Conservation (phyloP, 192 early-diverging fungal genomes). For the Coemansia sp. region DNA sequence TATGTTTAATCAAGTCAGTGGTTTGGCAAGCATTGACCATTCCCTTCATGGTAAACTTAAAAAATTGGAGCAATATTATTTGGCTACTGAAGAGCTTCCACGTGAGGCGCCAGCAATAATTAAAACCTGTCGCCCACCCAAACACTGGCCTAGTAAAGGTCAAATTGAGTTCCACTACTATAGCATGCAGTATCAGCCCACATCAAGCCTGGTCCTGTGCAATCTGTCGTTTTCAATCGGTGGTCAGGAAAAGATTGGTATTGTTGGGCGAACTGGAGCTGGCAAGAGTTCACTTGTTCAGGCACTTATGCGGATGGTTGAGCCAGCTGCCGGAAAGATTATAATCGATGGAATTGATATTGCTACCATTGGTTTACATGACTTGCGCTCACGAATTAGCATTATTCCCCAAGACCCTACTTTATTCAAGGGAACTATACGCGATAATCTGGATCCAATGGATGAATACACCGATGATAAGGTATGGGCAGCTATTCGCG, state of each 20-base stretch:
- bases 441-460: conserved; percentile 71
- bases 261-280: conserved; percentile 85
- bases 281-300: conserved; percentile 65
- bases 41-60: conserved; percentile 3
- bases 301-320: conserved; percentile 67
- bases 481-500: conserved; percentile 63
- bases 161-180: conserved; percentile 56
- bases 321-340: conserved; percentile 57
- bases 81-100: not conserved
- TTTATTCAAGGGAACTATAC: conserved; percentile 65
- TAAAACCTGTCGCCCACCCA: conserved; percentile 52
- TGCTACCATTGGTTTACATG: conserved; percentile 54
- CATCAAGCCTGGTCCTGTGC: conserved; percentile 6
- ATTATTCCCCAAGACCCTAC: conserved; percentile 73
- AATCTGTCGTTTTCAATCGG: conserved; percentile 59
- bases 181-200: conserved; percentile 19
- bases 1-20: not conserved
- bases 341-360: conserved; percentile 65
- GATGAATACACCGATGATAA: conserved; percentile 57
- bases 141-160: conserved; percentile 66
- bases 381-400: conserved; percentile 60
- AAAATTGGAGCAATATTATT: not conserved
- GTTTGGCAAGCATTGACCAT: not conserved
- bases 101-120: conserved; percentile 65
- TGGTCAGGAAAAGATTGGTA: conserved; percentile 70